Percentiles rank a stretch among this genome's conserved stretches.
These are phyloP conservation scores for Neurospora sp. DNA, from an alignment of 2,329 filamentous ascomycete species.

Conservation along the genomic window DNA sequence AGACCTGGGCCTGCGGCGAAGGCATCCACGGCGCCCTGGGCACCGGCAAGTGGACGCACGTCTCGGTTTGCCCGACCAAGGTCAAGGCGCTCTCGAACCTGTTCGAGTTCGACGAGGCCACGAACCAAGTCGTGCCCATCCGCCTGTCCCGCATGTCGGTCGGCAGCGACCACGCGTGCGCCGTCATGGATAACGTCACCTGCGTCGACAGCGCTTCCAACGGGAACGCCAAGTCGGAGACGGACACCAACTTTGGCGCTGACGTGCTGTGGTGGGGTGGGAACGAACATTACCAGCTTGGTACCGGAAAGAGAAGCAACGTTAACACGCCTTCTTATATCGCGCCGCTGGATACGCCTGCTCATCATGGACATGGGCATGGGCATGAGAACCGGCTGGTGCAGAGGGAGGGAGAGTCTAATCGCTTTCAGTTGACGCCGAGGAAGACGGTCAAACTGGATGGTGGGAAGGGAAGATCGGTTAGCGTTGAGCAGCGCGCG, in stretches of 20 bases:
- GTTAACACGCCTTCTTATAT: slow-evolving; percentile 68
- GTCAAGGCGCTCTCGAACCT: slow-evolving; percentile 76
- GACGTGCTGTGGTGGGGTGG: slow-evolving; percentile 92
- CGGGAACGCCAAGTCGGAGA: slow-evolving; percentile 34
- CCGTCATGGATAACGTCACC: slow-evolving; percentile 74
- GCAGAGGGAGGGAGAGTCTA: slow-evolving; percentile 51
- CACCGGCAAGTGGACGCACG: slow-evolving; percentile 81
- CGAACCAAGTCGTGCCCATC: slow-evolving; percentile 63
- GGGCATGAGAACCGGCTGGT: slow-evolving; percentile 27
- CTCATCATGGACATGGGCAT: slow-evolving; percentile 32
- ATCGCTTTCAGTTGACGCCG: slow-evolving; percentile 75
- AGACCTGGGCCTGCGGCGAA: slow-evolving; percentile 80
- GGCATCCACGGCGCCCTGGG: slow-evolving; percentile 79
- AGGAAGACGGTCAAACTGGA: slow-evolving; percentile 56
- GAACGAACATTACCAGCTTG: slow-evolving; percentile 89
- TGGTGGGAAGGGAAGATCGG: slow-evolving; percentile 53
- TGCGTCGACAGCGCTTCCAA: slow-evolving; percentile 41
- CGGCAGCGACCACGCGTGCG: slow-evolving; percentile 72
- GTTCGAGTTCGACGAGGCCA: slow-evolving; percentile 75
- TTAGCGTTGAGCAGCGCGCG: slow-evolving; percentile 74
- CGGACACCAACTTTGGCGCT: slow-evolving; percentile 78
- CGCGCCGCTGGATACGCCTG: slow-evolving; percentile 55
- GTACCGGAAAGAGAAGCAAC: slow-evolving; percentile 83
- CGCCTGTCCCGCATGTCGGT: slow-evolving; percentile 68
- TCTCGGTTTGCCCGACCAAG: slow-evolving; percentile 67